Base-by-base conservation (phyloP, 2,329 filamentous ascomycete genomes). In the Stemphylium lycopersici region DNA sequence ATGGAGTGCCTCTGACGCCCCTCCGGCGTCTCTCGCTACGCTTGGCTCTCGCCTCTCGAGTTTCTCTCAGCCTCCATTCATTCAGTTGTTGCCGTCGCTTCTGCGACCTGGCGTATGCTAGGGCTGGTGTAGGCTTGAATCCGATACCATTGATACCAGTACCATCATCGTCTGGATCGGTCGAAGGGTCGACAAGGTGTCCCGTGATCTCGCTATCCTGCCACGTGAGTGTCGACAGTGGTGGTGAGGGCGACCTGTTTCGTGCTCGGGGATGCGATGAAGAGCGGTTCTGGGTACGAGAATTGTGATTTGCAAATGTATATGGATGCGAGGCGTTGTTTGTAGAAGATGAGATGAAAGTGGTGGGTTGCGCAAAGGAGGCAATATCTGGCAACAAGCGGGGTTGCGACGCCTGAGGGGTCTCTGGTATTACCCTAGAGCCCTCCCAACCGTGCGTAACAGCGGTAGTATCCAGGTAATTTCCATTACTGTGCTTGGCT, bases 71-170 rank as follows among this genome's bases (percentile, higher is more conserved):
- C 63, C 81, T 83, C 83, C 84, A 87, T 47, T 86, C 84, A 26
- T 77, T 75, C 36, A 88, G 73, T 67, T 87, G 85, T 69, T 82
- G 81, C 67, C 81, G 80, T 52, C 85, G 77, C 64, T 78, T 81
- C 68, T 84, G 81, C 37, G 80, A 79, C 42, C 85, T 75, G 13
- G 80, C 80, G 73, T 83, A 82, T 1, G 83, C 84, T 26, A 85
- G 80, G 36, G 83, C 82, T 13, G 84, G 79, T 2, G 84, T 87
- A 3, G 85, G 85, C 54, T 80, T 80, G 70, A 87, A 88, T 0
- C 85, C 85, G 51, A 88, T 80, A 1, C 85, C 85, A 62, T 88
- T 87, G 58, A 87, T 81, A 4, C 85, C 85, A 49, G 84, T 83
- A 3, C 85, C 84, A 67, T 88, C 85, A 64, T 87, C 85, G 34